Percentiles rank a stretch among this genome's conserved stretches.
Conservation (phyloP, 1,284 basidiomycete species). For the Clitocybe nebularis region DNA sequence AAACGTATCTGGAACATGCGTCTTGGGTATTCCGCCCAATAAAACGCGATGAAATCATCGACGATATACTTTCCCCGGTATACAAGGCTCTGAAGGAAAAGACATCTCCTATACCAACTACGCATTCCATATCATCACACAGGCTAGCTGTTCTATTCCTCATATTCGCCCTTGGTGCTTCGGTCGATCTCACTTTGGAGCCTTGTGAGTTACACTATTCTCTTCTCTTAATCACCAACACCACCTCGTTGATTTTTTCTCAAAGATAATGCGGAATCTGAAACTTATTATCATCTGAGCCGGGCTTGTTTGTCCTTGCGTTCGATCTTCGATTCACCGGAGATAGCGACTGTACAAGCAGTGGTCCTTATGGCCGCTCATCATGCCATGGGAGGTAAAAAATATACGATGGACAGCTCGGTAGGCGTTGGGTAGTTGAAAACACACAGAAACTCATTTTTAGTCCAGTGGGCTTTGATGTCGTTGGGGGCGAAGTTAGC, state of each 20-base stretch:
- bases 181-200: slow-evolving; percentile 61
- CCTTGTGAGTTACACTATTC: slow-evolving; percentile 35
- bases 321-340: slow-evolving; percentile 61
- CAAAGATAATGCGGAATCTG: slow-evolving; percentile 51
- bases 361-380: slow-evolving; percentile 51
- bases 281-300: slow-evolving; percentile 55
- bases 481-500: slow-evolving; percentile 52
- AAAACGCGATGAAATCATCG: slow-evolving; percentile 60
- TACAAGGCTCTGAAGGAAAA: slow-evolving; percentile 50
- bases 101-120: slow-evolving; percentile 21
- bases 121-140: slow-evolving; percentile 42
- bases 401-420: slow-evolving; percentile 48
- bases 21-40: slow-evolving; percentile 60
- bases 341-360: slow-evolving; percentile 59
- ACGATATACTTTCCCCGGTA: slow-evolving; percentile 56
- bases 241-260: background rate
- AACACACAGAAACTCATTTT: slow-evolving; percentile 1
- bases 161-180: slow-evolving; percentile 56
- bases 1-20: slow-evolving; percentile 63
- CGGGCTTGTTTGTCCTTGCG: slow-evolving; percentile 54
- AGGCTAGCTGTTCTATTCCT: slow-evolving; percentile 54
- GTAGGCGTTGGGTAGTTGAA: slow-evolving; percentile 19
- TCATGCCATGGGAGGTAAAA: slow-evolving; percentile 48
- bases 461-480: slow-evolving; percentile 40
- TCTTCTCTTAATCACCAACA: background rate